Evolutionary conservation across 2,329 filamentous ascomycete genomes (phyloP).

Genomic region (Zelopaecilomyces penicillatus): DNA sequence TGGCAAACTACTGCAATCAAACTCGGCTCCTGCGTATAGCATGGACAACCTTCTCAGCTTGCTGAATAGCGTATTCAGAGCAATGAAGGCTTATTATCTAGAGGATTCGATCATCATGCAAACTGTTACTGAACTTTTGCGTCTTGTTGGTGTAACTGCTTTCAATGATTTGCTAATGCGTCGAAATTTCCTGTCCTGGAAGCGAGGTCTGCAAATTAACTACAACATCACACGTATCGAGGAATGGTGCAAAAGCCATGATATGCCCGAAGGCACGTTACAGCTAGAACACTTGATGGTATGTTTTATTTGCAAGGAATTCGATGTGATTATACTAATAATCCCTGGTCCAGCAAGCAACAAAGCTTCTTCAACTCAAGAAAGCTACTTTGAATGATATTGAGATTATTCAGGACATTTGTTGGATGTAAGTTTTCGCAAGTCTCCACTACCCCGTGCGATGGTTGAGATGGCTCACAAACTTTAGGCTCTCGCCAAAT

Average conservation of each 20-base stretch:
- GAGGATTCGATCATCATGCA: conserved; percentile 95
- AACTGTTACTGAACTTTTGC: conserved; percentile 86
- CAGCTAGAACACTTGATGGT: conserved; percentile 98
- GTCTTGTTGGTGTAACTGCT: conserved; percentile 89
- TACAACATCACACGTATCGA: conserved; percentile 99
- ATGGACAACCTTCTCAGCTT: conserved; percentile 98
- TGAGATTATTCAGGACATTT: conserved; percentile 99
- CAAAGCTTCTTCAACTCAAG: conserved; percentile 95
- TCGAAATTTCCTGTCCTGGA: conserved; percentile 98
- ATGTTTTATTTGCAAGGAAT: conserved; percentile 14
- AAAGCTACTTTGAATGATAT: conserved; percentile 98
- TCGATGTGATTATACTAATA: conserved; percentile 1
- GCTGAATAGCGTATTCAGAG: conserved; percentile 94
- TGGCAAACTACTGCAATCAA: conserved; percentile 88
- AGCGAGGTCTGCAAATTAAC: conserved; percentile 97
- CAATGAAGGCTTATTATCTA: conserved; percentile 97
- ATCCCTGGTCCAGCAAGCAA: conserved; percentile 65
- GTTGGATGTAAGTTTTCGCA: conserved; percentile 78
- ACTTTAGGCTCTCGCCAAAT: conserved; percentile 78
- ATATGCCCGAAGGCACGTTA: conserved; percentile 96
- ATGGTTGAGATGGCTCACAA: conserved; percentile 1
- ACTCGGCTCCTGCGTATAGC: conserved; percentile 89
- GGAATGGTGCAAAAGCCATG: conserved; percentile 99
- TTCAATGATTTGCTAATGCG: conserved; percentile 98
- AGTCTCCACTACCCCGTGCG: not conserved